These are phyloP conservation scores for Otatea glauca DNA, from an alignment of 176 grass and related monocot genomes.

Conservation along the genomic window DNA sequence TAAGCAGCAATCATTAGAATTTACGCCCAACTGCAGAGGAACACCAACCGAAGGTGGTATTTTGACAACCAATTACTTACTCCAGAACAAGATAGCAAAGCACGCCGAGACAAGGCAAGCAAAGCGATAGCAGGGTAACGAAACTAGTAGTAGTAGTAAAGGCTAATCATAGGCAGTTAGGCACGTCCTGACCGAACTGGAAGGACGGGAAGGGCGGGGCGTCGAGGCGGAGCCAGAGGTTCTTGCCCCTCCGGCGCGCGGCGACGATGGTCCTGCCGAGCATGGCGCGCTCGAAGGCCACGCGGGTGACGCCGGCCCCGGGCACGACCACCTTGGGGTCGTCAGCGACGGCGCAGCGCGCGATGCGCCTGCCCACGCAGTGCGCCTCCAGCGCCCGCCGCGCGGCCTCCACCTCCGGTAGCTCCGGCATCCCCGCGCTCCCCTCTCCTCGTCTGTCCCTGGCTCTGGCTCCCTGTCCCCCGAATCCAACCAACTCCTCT, in stretches of 20 bases:
- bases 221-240: slow-evolving; percentile 92
- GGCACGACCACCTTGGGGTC: slow-evolving; percentile 69
- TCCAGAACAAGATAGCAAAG: neutral
- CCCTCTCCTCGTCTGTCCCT: neutral
- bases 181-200: slow-evolving; percentile 73
- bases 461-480: too few relatives aligned
- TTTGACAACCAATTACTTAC: too few relatives aligned
- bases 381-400: slow-evolving; percentile 77
- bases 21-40: too few relatives aligned
- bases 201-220: slow-evolving; percentile 85
- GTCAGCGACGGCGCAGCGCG: slow-evolving; percentile 62
- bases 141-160: neutral
- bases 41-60: too few relatives aligned
- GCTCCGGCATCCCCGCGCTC: slow-evolving; percentile 64
- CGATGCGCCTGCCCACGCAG: slow-evolving; percentile 76
- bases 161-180: neutral
- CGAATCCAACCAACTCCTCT: neutral
- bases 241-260: slow-evolving; percentile 74
- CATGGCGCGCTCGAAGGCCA: slow-evolving; percentile 65
- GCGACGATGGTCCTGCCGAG: slow-evolving; percentile 68
- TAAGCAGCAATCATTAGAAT: neutral
- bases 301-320: slow-evolving; percentile 31
- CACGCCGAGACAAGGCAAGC: neutral
- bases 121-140: neutral
- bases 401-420: slow-evolving; percentile 91